These are phyloP conservation scores for Biscutella laevigata DNA, from an alignment of 441 rosid genomes.

Conservation along the genomic window DNA sequence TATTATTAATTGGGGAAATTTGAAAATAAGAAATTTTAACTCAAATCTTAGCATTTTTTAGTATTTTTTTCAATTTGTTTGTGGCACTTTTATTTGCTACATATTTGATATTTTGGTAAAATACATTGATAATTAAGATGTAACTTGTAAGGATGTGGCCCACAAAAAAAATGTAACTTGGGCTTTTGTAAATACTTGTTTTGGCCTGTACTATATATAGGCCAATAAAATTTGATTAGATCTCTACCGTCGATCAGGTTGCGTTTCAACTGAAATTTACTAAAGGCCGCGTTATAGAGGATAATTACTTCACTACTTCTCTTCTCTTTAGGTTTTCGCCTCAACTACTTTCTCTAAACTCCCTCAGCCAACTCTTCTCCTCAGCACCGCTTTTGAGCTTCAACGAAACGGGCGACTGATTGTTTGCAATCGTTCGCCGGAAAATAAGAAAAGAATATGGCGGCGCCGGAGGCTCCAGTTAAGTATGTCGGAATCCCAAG, in stretches of 20 bases:
- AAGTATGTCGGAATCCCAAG: conserved; percentile 74
- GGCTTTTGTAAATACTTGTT: too few species aligned
- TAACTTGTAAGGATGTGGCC: too few species aligned
- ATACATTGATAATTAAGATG: too few species aligned
- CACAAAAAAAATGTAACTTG: too few species aligned
- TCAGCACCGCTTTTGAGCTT: neutral
- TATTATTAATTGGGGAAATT: too few species aligned
- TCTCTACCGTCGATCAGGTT: conserved; percentile 12
- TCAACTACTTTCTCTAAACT: neutral
- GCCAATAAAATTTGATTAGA: conserved; percentile 4
- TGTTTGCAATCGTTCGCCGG: conserved; percentile 22
- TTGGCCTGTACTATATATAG: too few species aligned
- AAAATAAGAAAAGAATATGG: conserved; percentile 41
- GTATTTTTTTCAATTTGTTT: too few species aligned
- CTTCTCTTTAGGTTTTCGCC: conserved; percentile 23
- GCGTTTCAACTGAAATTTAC: neutral
- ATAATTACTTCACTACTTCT: neutral
- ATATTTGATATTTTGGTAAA: too few species aligned
- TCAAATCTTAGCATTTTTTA: too few species aligned
- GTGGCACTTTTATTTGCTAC: too few species aligned
- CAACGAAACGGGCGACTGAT: conserved; percentile 35
- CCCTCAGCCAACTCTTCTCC: conserved; percentile 18
- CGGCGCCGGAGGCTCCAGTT: conserved; percentile 88
- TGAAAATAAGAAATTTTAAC: too few species aligned
- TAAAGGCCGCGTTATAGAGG: conserved; percentile 12